phyloP scores from a whole-genome alignment of 2,329 filamentous ascomycete species.

The Endocalyx cinctus region DNA sequence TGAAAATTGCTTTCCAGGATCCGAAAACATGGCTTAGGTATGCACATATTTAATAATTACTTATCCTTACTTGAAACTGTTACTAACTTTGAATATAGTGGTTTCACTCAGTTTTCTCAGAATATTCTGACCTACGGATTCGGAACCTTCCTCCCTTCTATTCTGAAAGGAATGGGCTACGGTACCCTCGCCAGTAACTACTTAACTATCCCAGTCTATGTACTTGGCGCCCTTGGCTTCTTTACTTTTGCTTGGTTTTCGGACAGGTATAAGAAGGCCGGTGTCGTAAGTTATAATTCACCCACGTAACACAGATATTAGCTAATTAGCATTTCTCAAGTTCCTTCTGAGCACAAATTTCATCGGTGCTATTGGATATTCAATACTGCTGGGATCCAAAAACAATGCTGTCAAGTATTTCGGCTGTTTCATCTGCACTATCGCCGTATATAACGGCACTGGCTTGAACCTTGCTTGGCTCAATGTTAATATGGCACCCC shows the following conservation, averaged over 20 bases:
- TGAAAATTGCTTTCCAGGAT: neutral
- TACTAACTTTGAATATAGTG: neutral
- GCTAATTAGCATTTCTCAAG: no score
- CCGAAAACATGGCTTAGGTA: conserved; percentile 1
- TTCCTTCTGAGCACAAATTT: neutral
- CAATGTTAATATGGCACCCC: conserved; percentile 1
- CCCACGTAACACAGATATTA: no score
- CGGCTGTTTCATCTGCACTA: neutral
- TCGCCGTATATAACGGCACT: conserved; percentile 1
- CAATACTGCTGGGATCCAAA: neutral
- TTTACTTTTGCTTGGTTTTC: neutral
- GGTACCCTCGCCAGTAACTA: neutral
- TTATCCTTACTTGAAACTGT: no score
- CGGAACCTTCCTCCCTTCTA: neutral
- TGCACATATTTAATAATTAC: no score
- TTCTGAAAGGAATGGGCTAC: neutral
- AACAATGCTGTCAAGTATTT: conserved; percentile 1
- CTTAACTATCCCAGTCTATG: neutral
- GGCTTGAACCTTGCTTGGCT: conserved; percentile 1
- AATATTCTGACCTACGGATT: conserved; percentile 1
- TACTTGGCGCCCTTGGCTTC: neutral
- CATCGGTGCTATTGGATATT: neutral
- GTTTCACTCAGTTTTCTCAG: neutral
- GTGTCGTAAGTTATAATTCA: neutral
- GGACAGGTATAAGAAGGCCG: neutral